phyloP scores from a whole-genome alignment of 306 rosid species.

The Corylus americana region DNA sequence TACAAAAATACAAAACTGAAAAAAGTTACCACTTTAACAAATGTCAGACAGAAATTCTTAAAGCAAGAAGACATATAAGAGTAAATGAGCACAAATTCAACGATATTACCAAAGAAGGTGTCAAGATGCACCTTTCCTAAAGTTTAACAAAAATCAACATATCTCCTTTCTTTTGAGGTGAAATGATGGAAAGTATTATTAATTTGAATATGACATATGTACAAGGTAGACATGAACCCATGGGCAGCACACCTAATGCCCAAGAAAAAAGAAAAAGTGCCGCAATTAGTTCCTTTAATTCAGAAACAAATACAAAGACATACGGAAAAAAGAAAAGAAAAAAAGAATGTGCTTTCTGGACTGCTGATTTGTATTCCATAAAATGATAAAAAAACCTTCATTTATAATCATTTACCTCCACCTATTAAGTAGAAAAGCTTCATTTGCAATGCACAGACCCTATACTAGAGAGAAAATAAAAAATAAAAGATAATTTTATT shows the following conservation, averaged over 20 bases:
- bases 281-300: background rate
- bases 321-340: background rate
- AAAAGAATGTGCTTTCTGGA: background rate
- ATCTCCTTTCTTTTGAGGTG: background rate
- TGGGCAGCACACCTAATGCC: background rate
- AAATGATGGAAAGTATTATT: background rate
- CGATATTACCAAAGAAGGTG: background rate
- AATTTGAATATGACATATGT: background rate
- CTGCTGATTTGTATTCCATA: too few relatives aligned
- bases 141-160: background rate
- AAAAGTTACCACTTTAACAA: background rate
- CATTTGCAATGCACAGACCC: background rate
- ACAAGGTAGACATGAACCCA: background rate
- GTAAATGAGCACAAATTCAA: background rate
- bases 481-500: background rate
- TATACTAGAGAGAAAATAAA: background rate
- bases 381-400: background rate
- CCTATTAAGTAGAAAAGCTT: background rate
- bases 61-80: background rate
- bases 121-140: background rate
- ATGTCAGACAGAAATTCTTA: background rate
- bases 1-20: constrained; percentile 34
- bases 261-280: too few relatives aligned
- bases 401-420: background rate
- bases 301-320: background rate